Evolutionary conservation across 768 basidiomycete species (phyloP).

Genomic region (Tephrocybe sp.): DNA sequence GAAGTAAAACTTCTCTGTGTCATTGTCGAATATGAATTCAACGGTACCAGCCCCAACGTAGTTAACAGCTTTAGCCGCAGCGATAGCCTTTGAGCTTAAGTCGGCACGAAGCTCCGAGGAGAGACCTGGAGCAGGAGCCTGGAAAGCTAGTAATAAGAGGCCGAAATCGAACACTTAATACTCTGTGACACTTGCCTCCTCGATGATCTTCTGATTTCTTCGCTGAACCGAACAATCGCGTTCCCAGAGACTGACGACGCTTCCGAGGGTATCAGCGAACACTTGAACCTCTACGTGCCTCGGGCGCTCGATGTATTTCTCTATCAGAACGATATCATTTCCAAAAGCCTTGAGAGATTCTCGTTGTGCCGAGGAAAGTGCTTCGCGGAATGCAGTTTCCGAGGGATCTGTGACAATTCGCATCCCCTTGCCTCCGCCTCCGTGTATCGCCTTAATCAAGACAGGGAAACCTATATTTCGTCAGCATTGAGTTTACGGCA

Average conservation of each 20-base stretch:
- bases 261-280: constrained; percentile 81
- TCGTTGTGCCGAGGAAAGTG: constrained; percentile 82
- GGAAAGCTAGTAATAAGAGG: constrained; percentile 2
- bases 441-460: constrained; percentile 94
- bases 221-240: constrained; percentile 90
- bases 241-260: constrained; percentile 92
- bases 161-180: neutral
- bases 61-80: constrained; percentile 88
- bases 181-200: constrained; percentile 53
- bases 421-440: constrained; percentile 97
- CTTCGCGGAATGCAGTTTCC: constrained; percentile 71
- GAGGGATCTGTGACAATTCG: constrained; percentile 62
- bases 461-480: constrained; percentile 70
- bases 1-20: constrained; percentile 84
- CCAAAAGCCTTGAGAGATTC: constrained; percentile 89
- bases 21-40: constrained; percentile 97
- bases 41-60: constrained; percentile 93
- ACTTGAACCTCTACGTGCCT: constrained; percentile 95
- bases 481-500: neutral
- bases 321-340: constrained; percentile 81
- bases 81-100: constrained; percentile 82
- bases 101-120: constrained; percentile 76
- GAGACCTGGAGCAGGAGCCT: constrained; percentile 91
- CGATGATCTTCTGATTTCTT: constrained; percentile 94
- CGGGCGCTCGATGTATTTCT: constrained; percentile 85